Percentiles rank a stretch among this genome's conserved stretches.
These are phyloP conservation scores for Pleodorina starrii DNA, from an alignment of 139 green algal species.

Conservation along the genomic window DNA sequence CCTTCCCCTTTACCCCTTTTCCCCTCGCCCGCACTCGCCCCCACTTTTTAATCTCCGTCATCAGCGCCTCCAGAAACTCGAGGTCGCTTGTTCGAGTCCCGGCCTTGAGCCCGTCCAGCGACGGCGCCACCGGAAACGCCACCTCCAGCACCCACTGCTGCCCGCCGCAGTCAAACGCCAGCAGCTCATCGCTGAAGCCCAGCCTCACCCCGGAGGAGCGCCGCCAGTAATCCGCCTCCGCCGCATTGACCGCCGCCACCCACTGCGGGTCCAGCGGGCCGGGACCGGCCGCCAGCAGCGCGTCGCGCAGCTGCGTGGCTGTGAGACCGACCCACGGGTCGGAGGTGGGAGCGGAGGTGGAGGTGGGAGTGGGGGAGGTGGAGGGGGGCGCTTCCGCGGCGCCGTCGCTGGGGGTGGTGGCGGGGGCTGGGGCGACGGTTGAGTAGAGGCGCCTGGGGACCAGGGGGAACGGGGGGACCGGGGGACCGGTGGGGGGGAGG, in stretches of 20 bases:
- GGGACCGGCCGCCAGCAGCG: constrained; percentile 82
- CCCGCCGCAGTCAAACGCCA: constrained; percentile 99
- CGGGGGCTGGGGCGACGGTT: background rate
- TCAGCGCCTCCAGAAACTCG: constrained; percentile 85
- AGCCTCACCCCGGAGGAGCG: constrained; percentile 68
- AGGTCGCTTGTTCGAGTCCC: constrained; percentile 67
- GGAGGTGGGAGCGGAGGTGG: background rate
- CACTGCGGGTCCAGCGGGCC: constrained; percentile 75
- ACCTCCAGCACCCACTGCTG: constrained; percentile 98
- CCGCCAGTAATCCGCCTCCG: constrained; percentile 93
- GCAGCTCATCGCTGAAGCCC: constrained; percentile 82
- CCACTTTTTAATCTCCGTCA: constrained; percentile 79
- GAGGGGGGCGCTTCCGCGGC: background rate
- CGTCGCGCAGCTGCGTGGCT: constrained; percentile 87
- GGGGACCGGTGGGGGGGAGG: background rate
- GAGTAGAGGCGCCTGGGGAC: constrained; percentile 38
- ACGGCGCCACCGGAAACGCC: constrained; percentile 55
- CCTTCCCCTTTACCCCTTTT: no score
- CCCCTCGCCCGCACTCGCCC: background rate
- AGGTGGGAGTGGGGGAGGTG: background rate
- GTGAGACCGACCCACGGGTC: constrained; percentile 47
- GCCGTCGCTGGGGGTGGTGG: background rate
- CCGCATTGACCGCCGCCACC: constrained; percentile 84
- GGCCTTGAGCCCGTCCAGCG: constrained; percentile 20
- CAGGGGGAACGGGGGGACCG: background rate